A percentile compares a stretch with the other conserved stretches of the same genome.
These are phyloP conservation scores for Pseudogymnoascus sp. DNA, from an alignment of 2,329 filamentous ascomycete genomes.

Conservation along the genomic window DNA sequence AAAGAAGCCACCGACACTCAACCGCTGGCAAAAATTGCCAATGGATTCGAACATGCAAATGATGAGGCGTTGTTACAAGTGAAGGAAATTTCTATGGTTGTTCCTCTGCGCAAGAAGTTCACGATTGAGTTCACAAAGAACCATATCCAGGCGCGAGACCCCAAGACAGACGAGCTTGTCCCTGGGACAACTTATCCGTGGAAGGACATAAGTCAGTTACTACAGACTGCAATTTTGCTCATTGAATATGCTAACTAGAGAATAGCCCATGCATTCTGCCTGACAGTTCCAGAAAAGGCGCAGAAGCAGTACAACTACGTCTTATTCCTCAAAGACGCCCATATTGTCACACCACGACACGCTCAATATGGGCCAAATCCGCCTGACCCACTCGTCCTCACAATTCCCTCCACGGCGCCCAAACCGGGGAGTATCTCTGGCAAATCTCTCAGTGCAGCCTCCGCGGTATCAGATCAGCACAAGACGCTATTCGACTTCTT, in stretches of 20 bases:
- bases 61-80: conserved; percentile 50
- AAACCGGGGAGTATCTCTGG: conserved; percentile 52
- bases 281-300: conserved; percentile 57
- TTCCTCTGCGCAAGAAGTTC: conserved; percentile 61
- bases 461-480: conserved; percentile 50
- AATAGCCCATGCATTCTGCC: conserved; percentile 53
- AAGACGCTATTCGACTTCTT: conserved; percentile 54
- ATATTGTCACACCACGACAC: conserved; percentile 43
- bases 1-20: conserved; percentile 10
- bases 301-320: conserved; percentile 60
- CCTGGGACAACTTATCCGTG: conserved; percentile 50
- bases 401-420: conserved; percentile 49
- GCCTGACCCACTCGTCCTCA: conserved; percentile 56
- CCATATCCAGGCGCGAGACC: conserved; percentile 48
- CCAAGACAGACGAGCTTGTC: conserved; percentile 43
- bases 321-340: conserved; percentile 47
- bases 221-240: not conserved
- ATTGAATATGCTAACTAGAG: not conserved
- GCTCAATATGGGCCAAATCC: conserved; percentile 28
- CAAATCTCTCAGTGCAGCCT: conserved; percentile 39
- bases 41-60: conserved; percentile 32
- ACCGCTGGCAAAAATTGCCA: conserved; percentile 19
- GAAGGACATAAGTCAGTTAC: conserved; percentile 50
- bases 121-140: conserved; percentile 53
- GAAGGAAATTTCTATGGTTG: conserved; percentile 58